Evolutionary conservation across 192 early-diverging fungal genomes (phyloP).

Genomic region (Podila horticola): DNA sequence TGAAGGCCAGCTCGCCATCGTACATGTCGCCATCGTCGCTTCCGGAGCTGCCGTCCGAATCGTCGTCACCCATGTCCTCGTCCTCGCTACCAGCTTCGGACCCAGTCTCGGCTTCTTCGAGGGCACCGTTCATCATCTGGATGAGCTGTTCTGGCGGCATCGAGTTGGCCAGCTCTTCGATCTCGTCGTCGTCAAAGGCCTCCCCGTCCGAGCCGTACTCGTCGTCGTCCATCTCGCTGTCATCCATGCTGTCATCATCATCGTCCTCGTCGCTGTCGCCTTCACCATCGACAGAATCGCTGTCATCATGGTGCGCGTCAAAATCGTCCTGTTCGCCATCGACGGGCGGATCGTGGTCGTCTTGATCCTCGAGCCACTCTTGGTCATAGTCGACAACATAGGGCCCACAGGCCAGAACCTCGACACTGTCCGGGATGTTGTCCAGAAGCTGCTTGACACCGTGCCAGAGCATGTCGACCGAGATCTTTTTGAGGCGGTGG

Average conservation of each 20-base stretch:
- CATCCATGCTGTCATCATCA: background rate
- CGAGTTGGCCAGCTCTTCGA: background rate
- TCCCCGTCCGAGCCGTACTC: background rate
- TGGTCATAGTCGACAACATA: background rate
- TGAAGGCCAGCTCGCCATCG: background rate
- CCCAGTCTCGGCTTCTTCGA: background rate
- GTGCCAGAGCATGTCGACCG: background rate
- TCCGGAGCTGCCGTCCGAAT: background rate
- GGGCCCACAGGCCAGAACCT: background rate
- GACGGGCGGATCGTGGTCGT: background rate
- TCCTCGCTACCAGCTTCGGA: background rate
- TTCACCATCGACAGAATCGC: background rate
- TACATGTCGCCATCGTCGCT: slow-evolving; percentile 1
- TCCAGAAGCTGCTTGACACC: background rate
- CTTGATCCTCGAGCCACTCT: background rate
- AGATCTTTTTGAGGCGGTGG: background rate
- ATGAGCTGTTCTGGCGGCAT: background rate
- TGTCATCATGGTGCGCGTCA: background rate
- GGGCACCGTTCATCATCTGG: background rate
- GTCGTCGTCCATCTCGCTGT: background rate
- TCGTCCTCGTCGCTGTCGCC: background rate
- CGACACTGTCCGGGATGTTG: background rate
- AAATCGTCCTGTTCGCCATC: background rate
- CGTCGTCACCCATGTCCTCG: background rate
- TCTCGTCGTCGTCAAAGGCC: background rate